A percentile compares a stretch with the other conserved stretches of the same genome.
phyloP scores from a whole-genome alignment of 2,329 filamentous ascomycete genomes.

The Purpureocillium takamizusanense region DNA sequence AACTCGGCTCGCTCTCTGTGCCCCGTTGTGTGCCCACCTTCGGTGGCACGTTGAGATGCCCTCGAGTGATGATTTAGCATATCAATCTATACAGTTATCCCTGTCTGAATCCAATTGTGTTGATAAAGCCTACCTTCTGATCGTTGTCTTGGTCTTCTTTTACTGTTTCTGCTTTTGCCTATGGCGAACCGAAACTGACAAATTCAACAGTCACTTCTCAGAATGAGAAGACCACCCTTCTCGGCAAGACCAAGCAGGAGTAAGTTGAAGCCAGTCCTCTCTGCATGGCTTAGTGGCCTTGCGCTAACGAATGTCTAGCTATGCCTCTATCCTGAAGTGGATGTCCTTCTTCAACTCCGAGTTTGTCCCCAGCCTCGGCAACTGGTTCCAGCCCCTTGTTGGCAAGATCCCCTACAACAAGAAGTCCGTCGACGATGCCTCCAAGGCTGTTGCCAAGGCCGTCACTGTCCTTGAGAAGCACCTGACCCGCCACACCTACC shows the following conservation, averaged over 20 bases:
- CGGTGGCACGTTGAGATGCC: neutral
- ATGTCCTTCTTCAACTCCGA: constrained; percentile 94
- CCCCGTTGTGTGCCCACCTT: neutral
- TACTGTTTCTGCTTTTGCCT: neutral
- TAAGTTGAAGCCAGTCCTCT: constrained; percentile 29
- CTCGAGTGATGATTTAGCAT: constrained; percentile 61
- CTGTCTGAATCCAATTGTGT: constrained; percentile 89
- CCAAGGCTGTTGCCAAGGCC: constrained; percentile 60
- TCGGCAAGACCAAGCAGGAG: constrained; percentile 99
- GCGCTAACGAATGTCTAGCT: constrained; percentile 36
- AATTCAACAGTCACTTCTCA: constrained; percentile 76
- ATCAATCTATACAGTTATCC: constrained; percentile 83
- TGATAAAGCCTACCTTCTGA: constrained; percentile 89
- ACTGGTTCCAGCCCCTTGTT: constrained; percentile 80
- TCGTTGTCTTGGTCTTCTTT: constrained; percentile 19
- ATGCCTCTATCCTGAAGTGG: constrained; percentile 97
- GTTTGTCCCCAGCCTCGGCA: constrained; percentile 62
- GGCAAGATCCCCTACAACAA: constrained; percentile 90
- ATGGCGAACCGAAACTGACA: constrained; percentile 20
- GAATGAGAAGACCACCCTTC: constrained; percentile 99
- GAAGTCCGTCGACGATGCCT: constrained; percentile 80
- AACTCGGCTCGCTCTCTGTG: neutral
- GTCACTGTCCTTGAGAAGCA: constrained; percentile 73
- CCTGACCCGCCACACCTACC: constrained; percentile 88
- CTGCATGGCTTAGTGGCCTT: neutral